phyloP scores from a whole-genome alignment of 2,329 filamentous ascomycete species.

The Myrmaecium sp. region DNA sequence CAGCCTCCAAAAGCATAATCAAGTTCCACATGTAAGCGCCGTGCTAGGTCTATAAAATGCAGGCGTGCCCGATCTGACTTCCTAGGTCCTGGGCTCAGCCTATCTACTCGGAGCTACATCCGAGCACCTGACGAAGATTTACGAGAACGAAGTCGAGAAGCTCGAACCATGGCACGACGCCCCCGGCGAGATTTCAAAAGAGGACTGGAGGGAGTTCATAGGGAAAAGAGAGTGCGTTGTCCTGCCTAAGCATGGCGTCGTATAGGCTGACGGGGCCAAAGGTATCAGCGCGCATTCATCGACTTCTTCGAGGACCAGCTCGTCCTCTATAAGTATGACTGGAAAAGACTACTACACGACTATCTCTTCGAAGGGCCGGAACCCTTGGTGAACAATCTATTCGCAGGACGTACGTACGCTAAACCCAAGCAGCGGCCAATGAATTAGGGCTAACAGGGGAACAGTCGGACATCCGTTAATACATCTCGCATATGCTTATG shows the following conservation, averaged over 20 bases:
- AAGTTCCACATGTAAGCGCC: conserved; percentile 50
- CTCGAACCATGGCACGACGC: conserved; percentile 72
- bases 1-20: conserved; percentile 60
- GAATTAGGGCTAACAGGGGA: neutral
- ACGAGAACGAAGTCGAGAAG: conserved; percentile 54
- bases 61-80: conserved; percentile 3
- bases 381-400: conserved; percentile 65
- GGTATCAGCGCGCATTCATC: conserved; percentile 76
- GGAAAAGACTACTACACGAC: conserved; percentile 58
- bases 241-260: neutral
- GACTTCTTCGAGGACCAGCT: conserved; percentile 94
- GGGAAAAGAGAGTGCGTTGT: conserved; percentile 47
- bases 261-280: conserved; percentile 12
- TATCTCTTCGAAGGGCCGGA: conserved; percentile 60
- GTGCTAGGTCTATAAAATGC: conserved; percentile 8
- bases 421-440: no score
- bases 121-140: conserved; percentile 60
- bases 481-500: conserved; percentile 84
- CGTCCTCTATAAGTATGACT: conserved; percentile 62
- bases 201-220: conserved; percentile 76
- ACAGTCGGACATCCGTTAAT: conserved; percentile 82
- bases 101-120: conserved; percentile 67
- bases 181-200: conserved; percentile 62
- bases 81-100: conserved; percentile 57
- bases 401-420: conserved; percentile 53